phyloP scores from a whole-genome alignment of 495 filamentous ascomycete genomes.

The Penicillium simplicissimum region DNA sequence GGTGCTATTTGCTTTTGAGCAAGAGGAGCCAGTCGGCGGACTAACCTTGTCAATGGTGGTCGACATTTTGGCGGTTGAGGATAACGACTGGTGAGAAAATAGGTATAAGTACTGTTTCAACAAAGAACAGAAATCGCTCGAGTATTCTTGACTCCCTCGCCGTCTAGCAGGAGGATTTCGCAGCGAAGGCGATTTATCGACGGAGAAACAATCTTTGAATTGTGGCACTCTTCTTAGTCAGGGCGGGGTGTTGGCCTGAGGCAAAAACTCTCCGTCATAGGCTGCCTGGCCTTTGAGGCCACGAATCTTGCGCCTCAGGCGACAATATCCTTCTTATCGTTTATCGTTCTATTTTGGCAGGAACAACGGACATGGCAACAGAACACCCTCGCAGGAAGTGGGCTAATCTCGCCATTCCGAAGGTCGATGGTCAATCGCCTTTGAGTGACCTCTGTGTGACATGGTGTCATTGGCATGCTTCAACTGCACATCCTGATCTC shows the following conservation, averaged over 20 bases:
- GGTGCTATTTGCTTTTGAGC: conserved; percentile 17
- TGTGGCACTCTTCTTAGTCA: conserved; percentile 36
- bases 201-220: conserved; percentile 36
- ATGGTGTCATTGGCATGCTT: neutral
- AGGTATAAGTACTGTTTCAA: neutral
- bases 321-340: conserved; percentile 15
- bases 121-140: conserved; percentile 5
- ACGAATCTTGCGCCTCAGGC: conserved; percentile 4
- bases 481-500: neutral
- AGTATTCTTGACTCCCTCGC: conserved; percentile 14
- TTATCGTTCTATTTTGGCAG: conserved; percentile 23
- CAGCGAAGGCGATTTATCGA: conserved; percentile 19
- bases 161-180: conserved; percentile 10
- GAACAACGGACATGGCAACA: conserved; percentile 4
- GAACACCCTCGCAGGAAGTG: neutral
- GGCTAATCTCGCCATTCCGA: conserved; percentile 8
- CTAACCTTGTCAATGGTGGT: conserved; percentile 94
- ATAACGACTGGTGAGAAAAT: conserved; percentile 19
- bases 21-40: conserved; percentile 17
- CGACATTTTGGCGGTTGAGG: conserved; percentile 67
- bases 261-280: conserved; percentile 31
- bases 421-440: neutral
- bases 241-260: conserved; percentile 35
- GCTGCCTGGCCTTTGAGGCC: conserved; percentile 9
- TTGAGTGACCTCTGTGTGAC: conserved; percentile 1